A percentile compares a stretch with the other conserved stretches of the same genome.
phyloP scores from a whole-genome alignment of 495 filamentous ascomycete genomes.

The Aspergillus nidulans region DNA sequence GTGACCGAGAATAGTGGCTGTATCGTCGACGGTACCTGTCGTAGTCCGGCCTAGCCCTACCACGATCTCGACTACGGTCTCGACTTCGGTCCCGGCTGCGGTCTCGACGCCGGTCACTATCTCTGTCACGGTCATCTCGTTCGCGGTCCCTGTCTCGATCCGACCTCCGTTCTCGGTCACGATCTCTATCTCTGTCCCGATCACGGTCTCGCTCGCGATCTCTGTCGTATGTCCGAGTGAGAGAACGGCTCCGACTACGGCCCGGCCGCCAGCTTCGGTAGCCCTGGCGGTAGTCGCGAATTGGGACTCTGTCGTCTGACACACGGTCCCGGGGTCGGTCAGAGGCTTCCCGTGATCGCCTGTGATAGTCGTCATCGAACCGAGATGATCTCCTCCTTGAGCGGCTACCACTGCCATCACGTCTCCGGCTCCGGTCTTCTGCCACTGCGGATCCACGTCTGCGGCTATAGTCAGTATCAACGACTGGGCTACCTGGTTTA shows the following conservation, averaged over 20 bases:
- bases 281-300: slow-evolving; percentile 33
- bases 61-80: slow-evolving; percentile 25
- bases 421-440: slow-evolving; percentile 29
- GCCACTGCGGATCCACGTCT: slow-evolving; percentile 25
- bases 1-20: slow-evolving; percentile 17
- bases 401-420: slow-evolving; percentile 33
- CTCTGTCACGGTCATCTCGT: slow-evolving; percentile 14
- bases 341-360: slow-evolving; percentile 33
- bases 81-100: slow-evolving; percentile 21
- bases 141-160: slow-evolving; percentile 22
- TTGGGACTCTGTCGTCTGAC: slow-evolving; percentile 29
- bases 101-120: slow-evolving; percentile 12
- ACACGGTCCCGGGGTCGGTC: slow-evolving; percentile 34
- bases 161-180: slow-evolving; percentile 20
- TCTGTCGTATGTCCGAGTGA: slow-evolving; percentile 21
- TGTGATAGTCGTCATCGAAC: slow-evolving; percentile 27
- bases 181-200: slow-evolving; percentile 23
- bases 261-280: slow-evolving; percentile 35
- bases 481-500: slow-evolving; percentile 26
- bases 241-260: slow-evolving; percentile 39
- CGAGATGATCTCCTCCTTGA: slow-evolving; percentile 30
- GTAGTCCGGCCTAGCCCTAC: slow-evolving; percentile 18
- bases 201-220: slow-evolving; percentile 19
- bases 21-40: slow-evolving; percentile 27
- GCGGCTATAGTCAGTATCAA: slow-evolving; percentile 18